Conservation (phyloP, 2,329 filamentous ascomycete genomes). For the Paecilomyces fulvus region DNA sequence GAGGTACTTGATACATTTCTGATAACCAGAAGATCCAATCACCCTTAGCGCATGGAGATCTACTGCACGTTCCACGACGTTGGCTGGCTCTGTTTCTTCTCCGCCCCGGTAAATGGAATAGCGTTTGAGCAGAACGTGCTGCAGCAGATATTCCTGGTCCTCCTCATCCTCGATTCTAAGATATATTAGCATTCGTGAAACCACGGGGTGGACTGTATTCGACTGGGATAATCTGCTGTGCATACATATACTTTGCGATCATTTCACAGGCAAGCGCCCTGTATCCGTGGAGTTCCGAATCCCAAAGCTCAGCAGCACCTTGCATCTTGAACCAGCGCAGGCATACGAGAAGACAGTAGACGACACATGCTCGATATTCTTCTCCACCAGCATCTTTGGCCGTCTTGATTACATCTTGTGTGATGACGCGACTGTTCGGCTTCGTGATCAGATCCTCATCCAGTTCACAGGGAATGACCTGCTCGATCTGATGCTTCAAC, state of each 20-base stretch:
- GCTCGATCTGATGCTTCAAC: constrained; percentile 82
- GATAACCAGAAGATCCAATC: constrained; percentile 88
- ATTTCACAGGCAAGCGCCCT: constrained; percentile 80
- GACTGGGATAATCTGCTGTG: background rate
- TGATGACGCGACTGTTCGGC: constrained; percentile 80
- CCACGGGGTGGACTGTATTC: too few relatives aligned
- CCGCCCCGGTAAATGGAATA: constrained; percentile 74
- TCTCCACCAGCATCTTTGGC: constrained; percentile 72
- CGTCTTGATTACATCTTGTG: constrained; percentile 65
- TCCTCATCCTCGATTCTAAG: constrained; percentile 75
- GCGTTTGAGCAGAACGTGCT: constrained; percentile 73
- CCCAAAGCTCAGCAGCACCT: constrained; percentile 76
- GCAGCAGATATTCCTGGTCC: constrained; percentile 67
- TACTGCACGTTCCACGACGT: constrained; percentile 87
- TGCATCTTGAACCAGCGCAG: constrained; percentile 73
- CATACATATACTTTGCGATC: constrained; percentile 67
- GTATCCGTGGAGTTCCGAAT: constrained; percentile 72
- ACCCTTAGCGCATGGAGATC: constrained; percentile 83
- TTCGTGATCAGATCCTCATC: constrained; percentile 65
- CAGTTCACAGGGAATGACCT: constrained; percentile 83
- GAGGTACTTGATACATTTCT: constrained; percentile 86
- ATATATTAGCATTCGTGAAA: background rate
- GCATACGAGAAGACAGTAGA: constrained; percentile 71
- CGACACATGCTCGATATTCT: constrained; percentile 69
- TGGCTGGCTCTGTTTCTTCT: constrained; percentile 64